These are phyloP conservation scores for Cladobotryum protrusum DNA, from an alignment of 2,329 filamentous ascomycete species.

Conservation along the genomic window DNA sequence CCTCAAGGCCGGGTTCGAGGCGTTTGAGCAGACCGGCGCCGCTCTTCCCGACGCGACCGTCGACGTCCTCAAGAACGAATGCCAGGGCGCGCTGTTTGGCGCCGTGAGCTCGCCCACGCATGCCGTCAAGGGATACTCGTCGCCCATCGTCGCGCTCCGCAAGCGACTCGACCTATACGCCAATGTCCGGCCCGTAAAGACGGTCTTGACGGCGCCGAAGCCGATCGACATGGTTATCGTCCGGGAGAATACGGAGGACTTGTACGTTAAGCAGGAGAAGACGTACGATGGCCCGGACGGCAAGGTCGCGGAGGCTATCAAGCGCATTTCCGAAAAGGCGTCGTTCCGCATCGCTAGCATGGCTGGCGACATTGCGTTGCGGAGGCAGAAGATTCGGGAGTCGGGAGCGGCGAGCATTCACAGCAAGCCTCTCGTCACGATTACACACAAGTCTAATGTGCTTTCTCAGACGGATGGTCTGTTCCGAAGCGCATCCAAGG, in stretches of 20 bases:
- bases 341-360: conserved; percentile 83
- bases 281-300: conserved; percentile 69
- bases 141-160: conserved; percentile 91
- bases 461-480: conserved; percentile 93
- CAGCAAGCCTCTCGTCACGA: conserved; percentile 70
- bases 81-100: conserved; percentile 93
- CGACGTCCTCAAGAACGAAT: conserved; percentile 80
- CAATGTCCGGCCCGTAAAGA: conserved; percentile 95
- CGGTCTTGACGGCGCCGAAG: conserved; percentile 55
- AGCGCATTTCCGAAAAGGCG: conserved; percentile 86
- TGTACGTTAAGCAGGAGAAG: conserved; percentile 95
- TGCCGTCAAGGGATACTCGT: conserved; percentile 91
- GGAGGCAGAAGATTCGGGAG: conserved; percentile 73
- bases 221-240: conserved; percentile 97
- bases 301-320: conserved; percentile 94
- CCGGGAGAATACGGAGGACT: conserved; percentile 96
- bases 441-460: conserved; percentile 98
- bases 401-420: conserved; percentile 53
- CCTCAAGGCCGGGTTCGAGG: conserved; percentile 87
- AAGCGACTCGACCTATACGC: conserved; percentile 94
- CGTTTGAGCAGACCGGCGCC: conserved; percentile 81
- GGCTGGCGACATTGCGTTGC: conserved; percentile 88
- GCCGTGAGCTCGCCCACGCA: conserved; percentile 88
- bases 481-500: conserved; percentile 75
- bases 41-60: conserved; percentile 90